phyloP scores from a whole-genome alignment of 2,329 filamentous ascomycete species.

The Peltaster fructicola region DNA sequence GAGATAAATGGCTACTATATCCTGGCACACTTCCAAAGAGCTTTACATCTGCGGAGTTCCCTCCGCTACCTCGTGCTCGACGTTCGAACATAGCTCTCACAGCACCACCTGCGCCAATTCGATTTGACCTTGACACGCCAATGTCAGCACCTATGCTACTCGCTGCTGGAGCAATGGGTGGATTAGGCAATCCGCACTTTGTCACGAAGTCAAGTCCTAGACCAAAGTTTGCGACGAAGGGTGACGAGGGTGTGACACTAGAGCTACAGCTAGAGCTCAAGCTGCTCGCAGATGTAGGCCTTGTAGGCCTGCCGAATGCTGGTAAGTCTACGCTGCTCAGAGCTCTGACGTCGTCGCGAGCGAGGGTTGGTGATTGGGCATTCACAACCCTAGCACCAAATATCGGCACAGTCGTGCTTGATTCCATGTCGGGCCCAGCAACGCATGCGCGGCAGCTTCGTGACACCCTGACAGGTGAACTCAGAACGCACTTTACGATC shows the following conservation, averaged over 20 bases:
- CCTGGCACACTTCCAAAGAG: slow-evolving; percentile 62
- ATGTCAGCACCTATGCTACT: slow-evolving; percentile 74
- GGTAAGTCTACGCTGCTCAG: slow-evolving; percentile 88
- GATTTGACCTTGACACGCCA: slow-evolving; percentile 40
- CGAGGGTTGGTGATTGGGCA: slow-evolving; percentile 83
- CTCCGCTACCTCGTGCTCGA: slow-evolving; percentile 36
- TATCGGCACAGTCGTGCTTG: slow-evolving; percentile 86
- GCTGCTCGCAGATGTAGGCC: slow-evolving; percentile 83
- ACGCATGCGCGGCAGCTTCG: slow-evolving; percentile 5
- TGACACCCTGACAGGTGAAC: slow-evolving; percentile 33
- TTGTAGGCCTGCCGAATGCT: slow-evolving; percentile 89
- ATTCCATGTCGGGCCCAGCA: slow-evolving; percentile 58
- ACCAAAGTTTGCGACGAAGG: slow-evolving; percentile 77
- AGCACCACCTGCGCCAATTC: slow-evolving; percentile 56
- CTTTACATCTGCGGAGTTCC: slow-evolving; percentile 41
- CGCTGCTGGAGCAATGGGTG: slow-evolving; percentile 73
- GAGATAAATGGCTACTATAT: slow-evolving; percentile 72
- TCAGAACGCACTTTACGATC: slow-evolving; percentile 70
- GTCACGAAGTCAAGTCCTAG: slow-evolving; percentile 54
- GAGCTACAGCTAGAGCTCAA: slow-evolving; percentile 81
- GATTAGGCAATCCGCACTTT: slow-evolving; percentile 87
- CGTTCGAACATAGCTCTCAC: slow-evolving; percentile 41
- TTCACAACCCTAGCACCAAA: slow-evolving; percentile 93
- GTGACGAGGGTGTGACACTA: slow-evolving; percentile 61
- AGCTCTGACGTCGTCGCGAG: slow-evolving; percentile 71